A percentile compares a stretch with the other conserved stretches of the same genome.
phyloP scores from a whole-genome alignment of 2,329 filamentous ascomycete species.

The Chlorencoelia australis region DNA sequence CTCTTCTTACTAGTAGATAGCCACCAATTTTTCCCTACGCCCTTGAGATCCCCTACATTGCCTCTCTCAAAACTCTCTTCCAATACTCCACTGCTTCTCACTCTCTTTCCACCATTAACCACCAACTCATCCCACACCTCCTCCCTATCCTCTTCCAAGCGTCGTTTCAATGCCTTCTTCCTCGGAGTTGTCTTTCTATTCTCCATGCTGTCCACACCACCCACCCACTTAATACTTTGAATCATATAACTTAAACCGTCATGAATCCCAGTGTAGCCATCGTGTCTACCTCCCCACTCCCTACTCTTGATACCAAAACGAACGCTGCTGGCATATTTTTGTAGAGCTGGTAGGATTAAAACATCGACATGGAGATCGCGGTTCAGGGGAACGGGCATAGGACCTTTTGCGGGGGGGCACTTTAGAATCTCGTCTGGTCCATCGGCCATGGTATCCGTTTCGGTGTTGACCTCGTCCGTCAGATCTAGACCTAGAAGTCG shows the following conservation, averaged over 20 bases:
- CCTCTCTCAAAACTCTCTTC: no score
- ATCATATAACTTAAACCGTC: constrained; percentile 73
- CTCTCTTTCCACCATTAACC: background rate
- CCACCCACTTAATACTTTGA: constrained; percentile 72
- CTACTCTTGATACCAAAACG: constrained; percentile 76
- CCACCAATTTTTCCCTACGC: no score
- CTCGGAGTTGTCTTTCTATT: constrained; percentile 34
- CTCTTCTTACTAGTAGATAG: no score
- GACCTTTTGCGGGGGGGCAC: constrained; percentile 47
- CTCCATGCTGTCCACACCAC: constrained; percentile 49
- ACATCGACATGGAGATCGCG: constrained; percentile 83
- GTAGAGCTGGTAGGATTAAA: constrained; percentile 68
- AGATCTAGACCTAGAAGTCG: constrained; percentile 50
- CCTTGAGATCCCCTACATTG: no score
- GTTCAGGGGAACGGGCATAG: constrained; percentile 52
- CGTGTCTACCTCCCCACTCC: constrained; percentile 55
- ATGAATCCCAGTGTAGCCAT: constrained; percentile 32
- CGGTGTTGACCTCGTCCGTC: constrained; percentile 22
- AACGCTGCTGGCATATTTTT: constrained; percentile 65
- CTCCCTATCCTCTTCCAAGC: constrained; percentile 13
- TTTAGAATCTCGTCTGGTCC: constrained; percentile 29
- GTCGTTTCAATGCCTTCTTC: constrained; percentile 13
- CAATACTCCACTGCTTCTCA: background rate
- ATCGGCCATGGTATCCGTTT: background rate
- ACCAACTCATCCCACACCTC: constrained; percentile 13